Conservation (phyloP, 176 grass and related monocot species). For the Pontederia paniculata region DNA sequence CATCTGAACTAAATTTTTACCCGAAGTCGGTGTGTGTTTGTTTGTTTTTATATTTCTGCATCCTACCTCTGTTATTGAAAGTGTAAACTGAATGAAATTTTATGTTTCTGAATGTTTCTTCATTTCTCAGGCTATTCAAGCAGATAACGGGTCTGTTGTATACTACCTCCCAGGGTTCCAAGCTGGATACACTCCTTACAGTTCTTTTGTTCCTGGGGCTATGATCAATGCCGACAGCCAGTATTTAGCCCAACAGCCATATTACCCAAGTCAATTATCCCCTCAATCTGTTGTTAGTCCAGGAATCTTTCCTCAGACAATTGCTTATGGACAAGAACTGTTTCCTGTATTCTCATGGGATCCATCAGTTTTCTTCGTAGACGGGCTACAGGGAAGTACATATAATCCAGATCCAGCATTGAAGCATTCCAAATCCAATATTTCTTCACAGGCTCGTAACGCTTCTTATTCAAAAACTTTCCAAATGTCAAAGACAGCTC, state of each 20-base stretch:
- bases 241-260: slow-evolving; percentile 47
- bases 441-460: slow-evolving; percentile 29
- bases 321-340: slow-evolving; percentile 53
- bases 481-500: slow-evolving; percentile 23
- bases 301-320: slow-evolving; percentile 33
- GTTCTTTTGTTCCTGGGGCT: slow-evolving; percentile 31
- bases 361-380: slow-evolving; percentile 44
- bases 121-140: slow-evolving; percentile 57
- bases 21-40: too few relatives aligned
- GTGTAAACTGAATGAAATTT: slow-evolving; percentile 14
- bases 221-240: slow-evolving; percentile 46
- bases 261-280: slow-evolving; percentile 33
- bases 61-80: slow-evolving; percentile 11
- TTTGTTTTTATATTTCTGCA: too few relatives aligned
- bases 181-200: slow-evolving; percentile 46
- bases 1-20: too few relatives aligned
- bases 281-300: slow-evolving; percentile 34
- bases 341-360: slow-evolving; percentile 57
- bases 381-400: slow-evolving; percentile 55
- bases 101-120: slow-evolving; percentile 16
- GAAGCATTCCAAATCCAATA: slow-evolving; percentile 33
- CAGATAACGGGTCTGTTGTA: slow-evolving; percentile 63
- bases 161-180: slow-evolving; percentile 58
- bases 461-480: slow-evolving; percentile 32
- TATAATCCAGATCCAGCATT: slow-evolving; percentile 38